These are phyloP conservation scores for Aspergillus hiratsukae DNA, from an alignment of 2,329 filamentous ascomycete species.

Conservation along the genomic window DNA sequence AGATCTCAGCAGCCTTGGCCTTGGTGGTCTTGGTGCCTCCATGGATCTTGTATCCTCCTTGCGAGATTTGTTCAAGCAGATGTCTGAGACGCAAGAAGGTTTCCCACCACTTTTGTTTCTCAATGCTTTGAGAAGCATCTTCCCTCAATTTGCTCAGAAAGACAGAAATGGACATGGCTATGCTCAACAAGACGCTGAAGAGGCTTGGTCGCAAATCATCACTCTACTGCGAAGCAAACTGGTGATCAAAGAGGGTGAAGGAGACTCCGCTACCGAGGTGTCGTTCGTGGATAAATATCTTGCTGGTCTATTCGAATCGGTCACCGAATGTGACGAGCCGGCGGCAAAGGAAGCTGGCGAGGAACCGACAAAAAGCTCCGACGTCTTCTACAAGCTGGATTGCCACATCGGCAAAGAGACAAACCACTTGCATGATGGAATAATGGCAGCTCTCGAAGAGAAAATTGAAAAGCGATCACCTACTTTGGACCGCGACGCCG, in stretches of 20 bases:
- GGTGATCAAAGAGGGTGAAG: conserved; percentile 53
- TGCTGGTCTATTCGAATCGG: conserved; percentile 72
- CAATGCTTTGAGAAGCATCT: conserved; percentile 69
- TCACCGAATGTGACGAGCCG: conserved; percentile 78
- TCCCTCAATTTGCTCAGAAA: conserved; percentile 90
- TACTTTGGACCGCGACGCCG: conserved; percentile 68
- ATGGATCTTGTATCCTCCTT: conserved; percentile 73
- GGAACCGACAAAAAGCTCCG: conserved; percentile 61
- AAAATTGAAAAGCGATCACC: conserved; percentile 87
- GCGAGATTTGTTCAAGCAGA: conserved; percentile 78
- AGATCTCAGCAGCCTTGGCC: conserved; percentile 50
- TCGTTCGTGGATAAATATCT: conserved; percentile 91
- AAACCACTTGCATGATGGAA: conserved; percentile 87
- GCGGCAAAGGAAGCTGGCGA: conserved; percentile 71
- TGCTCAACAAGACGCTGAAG: conserved; percentile 97
- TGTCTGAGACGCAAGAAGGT: conserved; percentile 84
- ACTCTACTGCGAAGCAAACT: conserved; percentile 76
- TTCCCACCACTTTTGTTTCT: conserved; percentile 81
- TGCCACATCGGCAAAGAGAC: conserved; percentile 87
- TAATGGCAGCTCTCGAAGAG: conserved; percentile 75
- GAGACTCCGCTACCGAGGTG: conserved; percentile 45
- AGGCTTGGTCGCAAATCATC: conserved; percentile 95
- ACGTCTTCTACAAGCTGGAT: conserved; percentile 85
- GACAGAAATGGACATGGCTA: conserved; percentile 77
- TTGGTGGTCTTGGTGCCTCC: conserved; percentile 55